Evolutionary conservation across 345 rosid genomes (phyloP).

Genomic region (Aurinia saxatilis): DNA sequence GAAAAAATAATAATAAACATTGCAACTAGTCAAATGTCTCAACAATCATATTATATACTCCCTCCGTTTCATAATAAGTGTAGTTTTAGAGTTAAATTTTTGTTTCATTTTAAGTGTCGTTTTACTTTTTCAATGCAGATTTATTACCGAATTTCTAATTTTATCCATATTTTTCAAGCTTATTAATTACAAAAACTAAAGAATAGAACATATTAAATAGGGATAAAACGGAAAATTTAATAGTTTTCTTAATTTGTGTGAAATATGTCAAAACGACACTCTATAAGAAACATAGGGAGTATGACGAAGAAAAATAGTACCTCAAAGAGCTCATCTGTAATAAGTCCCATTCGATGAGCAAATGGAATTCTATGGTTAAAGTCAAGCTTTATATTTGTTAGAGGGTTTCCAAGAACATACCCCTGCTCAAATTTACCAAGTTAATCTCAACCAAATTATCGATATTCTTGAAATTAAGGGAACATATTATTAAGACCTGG

Average conservation of each 20-base stretch:
- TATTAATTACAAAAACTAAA: too few species aligned
- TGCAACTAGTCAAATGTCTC: not conserved
- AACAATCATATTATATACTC: not conserved
- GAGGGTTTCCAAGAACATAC: constrained; percentile 27
- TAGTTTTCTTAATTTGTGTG: too few species aligned
- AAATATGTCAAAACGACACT: too few species aligned
- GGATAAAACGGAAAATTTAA: too few species aligned
- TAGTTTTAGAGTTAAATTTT: too few species aligned
- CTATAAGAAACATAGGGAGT: too few species aligned
- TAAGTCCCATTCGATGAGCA: constrained; percentile 27
- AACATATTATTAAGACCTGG: constrained; percentile 34
- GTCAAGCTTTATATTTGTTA: not conserved
- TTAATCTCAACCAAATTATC: not conserved
- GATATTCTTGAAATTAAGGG: not conserved
- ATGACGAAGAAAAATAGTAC: constrained; percentile 2
- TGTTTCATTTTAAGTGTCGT: too few species aligned
- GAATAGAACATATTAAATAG: too few species aligned
- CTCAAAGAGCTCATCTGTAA: constrained; percentile 22
- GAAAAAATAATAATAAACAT: not conserved
- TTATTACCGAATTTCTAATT: too few species aligned
- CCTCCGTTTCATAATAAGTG: too few species aligned
- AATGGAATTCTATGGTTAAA: not conserved
- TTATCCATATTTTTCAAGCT: too few species aligned
- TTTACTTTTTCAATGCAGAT: too few species aligned
- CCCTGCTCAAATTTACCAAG: constrained; percentile 6